Percentiles rank a stretch among this genome's conserved stretches.
Conservation (phyloP, 2,329 filamentous ascomycete genomes). For the Calycina herbarum region DNA sequence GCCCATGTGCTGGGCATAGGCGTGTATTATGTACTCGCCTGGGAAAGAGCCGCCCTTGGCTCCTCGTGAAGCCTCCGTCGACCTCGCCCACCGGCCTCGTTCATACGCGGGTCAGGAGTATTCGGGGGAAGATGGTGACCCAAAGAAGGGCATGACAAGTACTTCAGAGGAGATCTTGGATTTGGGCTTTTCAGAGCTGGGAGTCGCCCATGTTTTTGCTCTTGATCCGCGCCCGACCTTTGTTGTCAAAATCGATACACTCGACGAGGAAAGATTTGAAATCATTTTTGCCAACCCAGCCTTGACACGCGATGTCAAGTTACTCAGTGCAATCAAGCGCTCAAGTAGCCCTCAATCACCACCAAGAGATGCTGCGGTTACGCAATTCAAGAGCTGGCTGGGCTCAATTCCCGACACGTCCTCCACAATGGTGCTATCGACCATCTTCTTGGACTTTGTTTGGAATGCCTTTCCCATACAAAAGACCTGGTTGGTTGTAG, state of each 20-base stretch:
- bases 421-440: conserved; percentile 5
- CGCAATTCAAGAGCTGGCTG: not conserved
- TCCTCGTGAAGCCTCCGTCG: not conserved
- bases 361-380: not conserved
- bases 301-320: conserved; percentile 47
- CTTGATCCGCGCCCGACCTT: conserved; percentile 75
- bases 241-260: conserved; percentile 62
- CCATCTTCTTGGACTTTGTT: not conserved
- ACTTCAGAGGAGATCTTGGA: not conserved
- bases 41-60: not conserved
- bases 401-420: not conserved
- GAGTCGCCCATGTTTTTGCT: conserved; percentile 69
- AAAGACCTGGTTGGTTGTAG: conserved; percentile 6
- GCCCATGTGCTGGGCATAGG: not conserved
- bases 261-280: conserved; percentile 50
- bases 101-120: not conserved
- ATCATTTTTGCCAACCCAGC: conserved; percentile 68
- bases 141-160: not conserved
- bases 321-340: not conserved
- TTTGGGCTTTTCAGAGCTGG: conserved; percentile 40
- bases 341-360: not conserved
- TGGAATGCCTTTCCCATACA: conserved; percentile 11
- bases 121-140: not conserved
- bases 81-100: not conserved
- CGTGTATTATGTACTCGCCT: not conserved